phyloP scores from a whole-genome alignment of 225 moss, liverwort and hornwort species.

The Marchantia polymorpha region DNA sequence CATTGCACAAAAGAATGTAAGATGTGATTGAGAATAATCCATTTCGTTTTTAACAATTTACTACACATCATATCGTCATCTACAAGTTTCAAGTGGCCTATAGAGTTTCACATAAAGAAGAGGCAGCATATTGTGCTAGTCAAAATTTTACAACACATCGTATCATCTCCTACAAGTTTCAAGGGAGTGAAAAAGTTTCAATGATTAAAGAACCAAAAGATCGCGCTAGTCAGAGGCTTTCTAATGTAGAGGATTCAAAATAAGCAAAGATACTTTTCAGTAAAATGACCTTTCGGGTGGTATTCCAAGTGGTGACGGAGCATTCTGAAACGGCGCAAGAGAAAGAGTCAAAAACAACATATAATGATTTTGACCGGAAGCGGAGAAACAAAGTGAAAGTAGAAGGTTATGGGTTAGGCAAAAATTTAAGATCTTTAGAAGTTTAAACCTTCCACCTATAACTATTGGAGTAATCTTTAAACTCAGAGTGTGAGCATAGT shows the following conservation, averaged over 20 bases:
- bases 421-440: no score
- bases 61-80: no score
- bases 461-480: no score
- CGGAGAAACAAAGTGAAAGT: no score
- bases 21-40: slow-evolving; percentile 96
- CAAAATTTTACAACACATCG: slow-evolving; percentile 92
- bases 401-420: no score
- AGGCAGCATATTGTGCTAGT: no score
- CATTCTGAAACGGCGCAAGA: slow-evolving; percentile 23
- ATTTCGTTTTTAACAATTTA: slow-evolving; percentile 83
- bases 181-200: slow-evolving; percentile 91
- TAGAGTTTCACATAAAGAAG: no score
- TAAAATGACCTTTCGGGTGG: slow-evolving; percentile 33
- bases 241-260: slow-evolving; percentile 67
- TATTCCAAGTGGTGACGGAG: slow-evolving; percentile 23
- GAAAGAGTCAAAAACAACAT: slow-evolving; percentile 26
- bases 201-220: slow-evolving; percentile 70
- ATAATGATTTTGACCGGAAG: no score
- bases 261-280: slow-evolving; percentile 65
- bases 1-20: slow-evolving; percentile 94
- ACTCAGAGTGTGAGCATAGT: no score
- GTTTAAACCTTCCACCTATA: no score
- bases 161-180: slow-evolving; percentile 89
- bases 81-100: no score
- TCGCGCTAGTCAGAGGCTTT: slow-evolving; percentile 44